Evolutionary conservation across 352 stramenopile genomes (phyloP), one percentile per base, ranked within the genome.

Genomic region (Sclerospora graminicola): DNA sequence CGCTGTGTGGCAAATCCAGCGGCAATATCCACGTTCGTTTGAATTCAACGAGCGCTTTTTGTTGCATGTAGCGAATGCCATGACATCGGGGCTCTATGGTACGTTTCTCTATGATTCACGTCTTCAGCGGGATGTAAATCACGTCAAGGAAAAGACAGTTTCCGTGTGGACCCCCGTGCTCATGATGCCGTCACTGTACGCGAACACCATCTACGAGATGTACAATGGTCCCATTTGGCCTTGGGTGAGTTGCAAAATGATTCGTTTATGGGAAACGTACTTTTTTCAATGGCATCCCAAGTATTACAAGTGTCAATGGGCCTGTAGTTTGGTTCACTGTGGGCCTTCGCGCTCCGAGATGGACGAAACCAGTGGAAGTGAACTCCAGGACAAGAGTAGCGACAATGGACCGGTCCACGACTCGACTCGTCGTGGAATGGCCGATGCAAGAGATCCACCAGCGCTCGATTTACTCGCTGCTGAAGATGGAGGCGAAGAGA

Each of bases 271-370:
- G 81, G 76, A 88, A 5, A 61, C 66, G 26, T 92, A 89, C 39
- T 92, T 89, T 39, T 84, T 92, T 43, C 81, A 92, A 44, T 88
- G 74, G 73, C 78, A 90, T 41, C 75, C 78, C 6, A 86, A 87
- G 55, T 90, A 78, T 54, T 69, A 81, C 52, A 82, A 83, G 24
- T 86, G 74, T 41, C 67, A 77, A 20, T 89, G 77, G 74, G 68
- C 75, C 1, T 73, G 69, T 32, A 83, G 56, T 41, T 67, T 81
- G 41, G 40, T 66, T 8, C 64, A 71, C 28, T 54, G 66, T 26
- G 51, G 45, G 2, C 48, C 49, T 21, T 57, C 58, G 8, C 51
- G 45, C 13, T 45, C 48, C 35, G 39, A 43, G 16, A 46, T 31
- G 16, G 48, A 45, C 39, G 35, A 21, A 13, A 48, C 16, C 18